Evolutionary conservation across 2,329 filamentous ascomycete genomes (phyloP), one percentile per base, ranked within the genome.

Genomic region (Trichoderma cornu-damae): DNA sequence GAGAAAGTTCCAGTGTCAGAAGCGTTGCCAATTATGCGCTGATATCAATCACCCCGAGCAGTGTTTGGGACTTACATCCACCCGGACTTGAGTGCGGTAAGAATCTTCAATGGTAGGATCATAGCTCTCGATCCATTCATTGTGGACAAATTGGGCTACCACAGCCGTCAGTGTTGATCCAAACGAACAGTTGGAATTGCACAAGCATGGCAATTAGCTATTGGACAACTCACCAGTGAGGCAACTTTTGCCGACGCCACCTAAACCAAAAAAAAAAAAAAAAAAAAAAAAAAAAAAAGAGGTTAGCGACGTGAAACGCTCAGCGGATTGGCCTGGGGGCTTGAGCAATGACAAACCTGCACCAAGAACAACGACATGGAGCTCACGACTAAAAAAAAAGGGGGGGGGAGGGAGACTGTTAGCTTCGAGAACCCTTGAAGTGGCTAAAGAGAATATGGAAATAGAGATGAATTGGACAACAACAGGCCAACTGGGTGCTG

Each of bases 201-300:
- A 32, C 11, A 58, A 14, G 24, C 11, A 30, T n/a, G 16, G 70
- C n/a, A n/a, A 8, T n/a, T 20, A 50, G 7, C 6, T n/a, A n/a
- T n/a, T n/a, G n/a, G n/a, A n/a, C n/a, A 34, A 35, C 77, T 71
- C 78, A 94, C 90, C 89, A 72, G 90, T 96, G 66, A 96, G 78
- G 79, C 90, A 95, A 72, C 90, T 95, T 75, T 96, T 96, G 61
- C 90, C 90, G 69, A 96, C 90, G 71, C 90, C 90, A 75, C 90
- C 88, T 90, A 71, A 75, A 90, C 88, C n/a, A n/a, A n/a, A n/a
- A n/a, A n/a, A n/a, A n/a, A n/a, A n/a, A n/a, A n/a, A n/a, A n/a
- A n/a, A n/a, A n/a, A n/a, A n/a, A n/a, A n/a, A n/a, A n/a, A n/a
- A n/a, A n/a, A n/a, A n/a, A n/a, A n/a, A 90, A 72, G 57, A 65